A percentile compares a stretch with the other conserved stretches of the same genome.
These are phyloP conservation scores for Neofusicoccum umdonicola DNA, from an alignment of 2,329 filamentous ascomycete genomes.

Conservation along the genomic window DNA sequence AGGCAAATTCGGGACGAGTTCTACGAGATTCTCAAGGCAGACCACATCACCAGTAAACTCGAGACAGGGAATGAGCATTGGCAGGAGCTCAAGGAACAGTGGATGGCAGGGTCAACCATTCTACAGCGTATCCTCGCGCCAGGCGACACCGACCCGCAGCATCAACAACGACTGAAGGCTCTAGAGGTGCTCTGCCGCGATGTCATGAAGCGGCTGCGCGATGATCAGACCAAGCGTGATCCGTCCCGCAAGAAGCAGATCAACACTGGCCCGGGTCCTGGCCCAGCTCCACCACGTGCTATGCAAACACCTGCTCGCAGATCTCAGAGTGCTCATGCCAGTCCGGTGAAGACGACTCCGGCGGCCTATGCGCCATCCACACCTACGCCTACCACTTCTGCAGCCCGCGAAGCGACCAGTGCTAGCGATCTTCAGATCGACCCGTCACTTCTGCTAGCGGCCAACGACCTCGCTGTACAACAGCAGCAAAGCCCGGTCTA, in stretches of 20 bases:
- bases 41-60: conserved; percentile 70
- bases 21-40: conserved; percentile 62
- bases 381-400: conserved; percentile 21
- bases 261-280: conserved; percentile 42
- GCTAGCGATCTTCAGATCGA: conserved; percentile 61
- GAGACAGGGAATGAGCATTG: conserved; percentile 70
- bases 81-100: conserved; percentile 65
- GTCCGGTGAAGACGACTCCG: not conserved
- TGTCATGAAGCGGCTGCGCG: conserved; percentile 72
- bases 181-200: conserved; percentile 71
- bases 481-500: conserved; percentile 3
- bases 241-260: conserved; percentile 44
- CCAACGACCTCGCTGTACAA: conserved; percentile 42
- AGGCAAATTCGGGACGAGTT: conserved; percentile 66
- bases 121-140: conserved; percentile 56
- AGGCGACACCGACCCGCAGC: conserved; percentile 52
- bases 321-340: not conserved
- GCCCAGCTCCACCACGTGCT: conserved; percentile 31
- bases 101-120: conserved; percentile 60
- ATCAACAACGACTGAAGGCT: conserved; percentile 59
- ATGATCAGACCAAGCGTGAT: conserved; percentile 61
- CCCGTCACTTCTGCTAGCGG: conserved; percentile 59
- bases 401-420: conserved; percentile 25
- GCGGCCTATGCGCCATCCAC: conserved; percentile 13
- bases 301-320: not conserved